Conservation (phyloP, 768 basidiomycete species). For the Trichaptum fuscoviolaceum region DNA sequence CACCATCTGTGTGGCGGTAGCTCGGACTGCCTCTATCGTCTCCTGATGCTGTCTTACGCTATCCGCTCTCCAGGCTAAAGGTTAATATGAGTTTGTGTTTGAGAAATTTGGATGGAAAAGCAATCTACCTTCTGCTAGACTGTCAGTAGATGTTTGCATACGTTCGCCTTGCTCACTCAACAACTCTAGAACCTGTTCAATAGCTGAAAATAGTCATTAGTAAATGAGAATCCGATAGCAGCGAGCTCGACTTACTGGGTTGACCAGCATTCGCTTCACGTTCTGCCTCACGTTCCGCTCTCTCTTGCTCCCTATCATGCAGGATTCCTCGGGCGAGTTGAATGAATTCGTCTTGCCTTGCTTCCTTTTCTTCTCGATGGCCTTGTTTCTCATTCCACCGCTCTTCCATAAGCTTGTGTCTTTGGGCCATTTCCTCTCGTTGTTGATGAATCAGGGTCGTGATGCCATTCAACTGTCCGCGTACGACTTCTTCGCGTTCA, state of each 20-base stretch:
- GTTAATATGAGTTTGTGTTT: neutral
- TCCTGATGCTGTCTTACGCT: conserved; percentile 60
- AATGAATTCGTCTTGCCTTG: conserved; percentile 47
- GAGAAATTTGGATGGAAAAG: neutral
- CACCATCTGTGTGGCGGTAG: conserved; percentile 71
- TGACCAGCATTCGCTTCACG: conserved; percentile 46
- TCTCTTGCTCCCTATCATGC: conserved; percentile 49
- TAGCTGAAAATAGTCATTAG: conserved; percentile 33
- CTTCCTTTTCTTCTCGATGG: conserved; percentile 55
- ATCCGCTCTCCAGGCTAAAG: conserved; percentile 65
- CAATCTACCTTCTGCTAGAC: conserved; percentile 51
- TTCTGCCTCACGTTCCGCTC: conserved; percentile 46
- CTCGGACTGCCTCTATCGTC: conserved; percentile 59
- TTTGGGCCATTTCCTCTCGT: conserved; percentile 49
- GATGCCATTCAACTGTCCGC: conserved; percentile 62
- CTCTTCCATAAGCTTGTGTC: conserved; percentile 55
- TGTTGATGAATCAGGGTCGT: conserved; percentile 71
- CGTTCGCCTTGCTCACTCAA: conserved; percentile 55
- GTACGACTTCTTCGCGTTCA: conserved; percentile 57
- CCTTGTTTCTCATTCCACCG: conserved; percentile 59
- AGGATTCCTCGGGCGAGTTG: conserved; percentile 58
- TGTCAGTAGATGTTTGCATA: conserved; percentile 48
- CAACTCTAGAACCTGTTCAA: conserved; percentile 57
- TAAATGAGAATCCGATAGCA: conserved; percentile 2
- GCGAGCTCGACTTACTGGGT: conserved; percentile 41